A percentile compares a stretch with the other conserved stretches of the same genome.
Conservation (phyloP, 768 basidiomycete species). For the Boletus tomentosulus region DNA sequence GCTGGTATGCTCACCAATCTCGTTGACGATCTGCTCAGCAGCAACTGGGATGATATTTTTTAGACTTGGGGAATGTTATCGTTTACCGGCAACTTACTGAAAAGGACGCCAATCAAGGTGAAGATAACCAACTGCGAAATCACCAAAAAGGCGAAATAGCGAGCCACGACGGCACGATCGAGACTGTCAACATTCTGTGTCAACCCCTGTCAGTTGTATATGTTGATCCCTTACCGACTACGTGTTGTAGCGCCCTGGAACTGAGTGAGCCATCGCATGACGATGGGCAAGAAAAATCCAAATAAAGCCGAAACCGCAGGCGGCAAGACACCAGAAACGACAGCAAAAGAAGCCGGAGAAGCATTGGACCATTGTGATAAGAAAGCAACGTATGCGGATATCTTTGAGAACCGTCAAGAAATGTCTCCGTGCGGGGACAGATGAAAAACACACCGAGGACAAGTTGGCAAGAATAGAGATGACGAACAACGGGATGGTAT, state of each 20-base stretch:
- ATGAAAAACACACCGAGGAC: constrained; percentile 51
- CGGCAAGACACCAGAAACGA: constrained; percentile 91
- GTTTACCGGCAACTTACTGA: constrained; percentile 50
- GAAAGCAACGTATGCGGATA: constrained; percentile 65
- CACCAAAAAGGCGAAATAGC: constrained; percentile 92
- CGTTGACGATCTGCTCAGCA: constrained; percentile 39
- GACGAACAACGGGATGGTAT: constrained; percentile 86
- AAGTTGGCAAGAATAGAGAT: constrained; percentile 93
- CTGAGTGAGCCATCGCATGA: constrained; percentile 79
- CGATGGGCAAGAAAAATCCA: constrained; percentile 83
- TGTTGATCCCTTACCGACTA: constrained; percentile 21
- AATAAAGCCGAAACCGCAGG: constrained; percentile 86
- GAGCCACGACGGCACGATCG: constrained; percentile 87
- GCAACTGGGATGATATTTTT: constrained; percentile 21
- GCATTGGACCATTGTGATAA: constrained; percentile 63
- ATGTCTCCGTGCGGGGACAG: neutral
- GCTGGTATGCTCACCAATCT: constrained; percentile 46
- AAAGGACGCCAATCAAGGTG: constrained; percentile 85
- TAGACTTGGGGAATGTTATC: neutral
- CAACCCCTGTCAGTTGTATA: neutral
- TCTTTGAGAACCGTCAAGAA: constrained; percentile 10
- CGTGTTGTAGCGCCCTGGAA: constrained; percentile 56
- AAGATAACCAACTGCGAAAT: constrained; percentile 94
- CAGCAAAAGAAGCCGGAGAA: constrained; percentile 66
- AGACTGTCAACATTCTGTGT: constrained; percentile 41